Evolutionary conservation across 108 stramenopile genomes (phyloP).

Genomic region (Nitzschia putrida): DNA sequence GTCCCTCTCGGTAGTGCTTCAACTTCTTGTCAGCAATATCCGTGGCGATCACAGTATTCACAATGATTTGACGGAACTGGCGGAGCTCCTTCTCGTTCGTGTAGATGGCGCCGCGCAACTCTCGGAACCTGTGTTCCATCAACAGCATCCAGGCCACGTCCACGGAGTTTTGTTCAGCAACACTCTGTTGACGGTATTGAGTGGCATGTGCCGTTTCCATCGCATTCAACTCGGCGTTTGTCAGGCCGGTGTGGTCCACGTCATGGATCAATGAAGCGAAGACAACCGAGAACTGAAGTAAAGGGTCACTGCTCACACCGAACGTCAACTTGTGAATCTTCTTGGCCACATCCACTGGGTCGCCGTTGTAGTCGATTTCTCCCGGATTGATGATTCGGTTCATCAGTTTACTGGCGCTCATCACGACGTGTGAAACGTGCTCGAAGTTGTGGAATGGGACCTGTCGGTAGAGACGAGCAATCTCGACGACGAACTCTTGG

Average conservation of each 20-base stretch:
- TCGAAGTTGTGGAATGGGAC: constrained; percentile 73
- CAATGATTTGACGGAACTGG: constrained; percentile 8
- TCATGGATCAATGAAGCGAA: constrained; percentile 14
- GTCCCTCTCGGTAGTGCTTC: background rate
- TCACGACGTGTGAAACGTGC: constrained; percentile 56
- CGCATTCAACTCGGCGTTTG: constrained; percentile 29
- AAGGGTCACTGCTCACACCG: constrained; percentile 9
- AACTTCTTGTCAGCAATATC: constrained; percentile 17
- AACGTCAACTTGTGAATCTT: constrained; percentile 22
- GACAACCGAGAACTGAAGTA: constrained; percentile 10
- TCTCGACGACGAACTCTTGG: constrained; percentile 20
- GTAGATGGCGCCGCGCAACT: background rate
- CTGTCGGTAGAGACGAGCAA: constrained; percentile 41
- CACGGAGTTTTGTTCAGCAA: constrained; percentile 26
- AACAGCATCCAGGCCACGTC: constrained; percentile 23
- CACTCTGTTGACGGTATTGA: constrained; percentile 7
- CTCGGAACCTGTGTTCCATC: background rate
- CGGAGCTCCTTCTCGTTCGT: constrained; percentile 1
- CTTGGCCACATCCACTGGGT: background rate
- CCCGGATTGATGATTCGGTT: constrained; percentile 14
- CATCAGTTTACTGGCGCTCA: constrained; percentile 17
- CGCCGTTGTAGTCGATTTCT: background rate
- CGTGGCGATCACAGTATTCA: constrained; percentile 18
- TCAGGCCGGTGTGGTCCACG: constrained; percentile 12
- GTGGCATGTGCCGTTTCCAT: constrained; percentile 21